phyloP scores from a whole-genome alignment of 441 rosid species.

The Pelargonium australe region DNA sequence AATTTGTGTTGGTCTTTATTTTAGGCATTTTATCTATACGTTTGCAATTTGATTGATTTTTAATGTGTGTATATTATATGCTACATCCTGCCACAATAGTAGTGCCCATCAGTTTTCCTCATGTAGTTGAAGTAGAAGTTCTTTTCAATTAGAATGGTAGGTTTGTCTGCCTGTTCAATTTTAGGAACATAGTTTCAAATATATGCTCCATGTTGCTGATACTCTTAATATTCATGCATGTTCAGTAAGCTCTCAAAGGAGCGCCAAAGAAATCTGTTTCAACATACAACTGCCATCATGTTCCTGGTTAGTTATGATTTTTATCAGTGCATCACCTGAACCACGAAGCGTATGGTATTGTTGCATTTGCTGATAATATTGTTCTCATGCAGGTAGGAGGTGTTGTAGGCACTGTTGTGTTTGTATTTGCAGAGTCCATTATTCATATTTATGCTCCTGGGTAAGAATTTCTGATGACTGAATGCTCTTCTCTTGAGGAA shows the following conservation, averaged over 20 bases:
- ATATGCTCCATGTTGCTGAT: conserved; percentile 3
- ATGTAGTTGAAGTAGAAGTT: too few relatives aligned
- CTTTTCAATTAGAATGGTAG: neutral
- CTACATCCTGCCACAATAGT: too few relatives aligned
- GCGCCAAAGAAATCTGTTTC: conserved; percentile 6
- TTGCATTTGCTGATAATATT: neutral
- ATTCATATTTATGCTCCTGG: conserved; percentile 8
- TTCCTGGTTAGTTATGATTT: neutral
- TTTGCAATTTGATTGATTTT: too few relatives aligned
- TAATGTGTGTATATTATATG: too few relatives aligned
- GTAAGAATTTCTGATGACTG: conserved; percentile 3
- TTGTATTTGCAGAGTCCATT: conserved; percentile 8
- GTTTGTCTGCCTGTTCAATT: neutral
- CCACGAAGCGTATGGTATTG: neutral
- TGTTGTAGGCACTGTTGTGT: conserved; percentile 3
- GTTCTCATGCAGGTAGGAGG: conserved; percentile 9
- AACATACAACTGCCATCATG: conserved; percentile 3
- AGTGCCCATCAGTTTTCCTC: too few relatives aligned
- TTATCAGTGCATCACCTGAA: neutral
- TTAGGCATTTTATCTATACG: too few relatives aligned
- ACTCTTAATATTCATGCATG: conserved; percentile 5
- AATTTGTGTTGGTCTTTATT: too few relatives aligned
- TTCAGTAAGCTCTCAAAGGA: conserved; percentile 4
- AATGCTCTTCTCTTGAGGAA: neutral
- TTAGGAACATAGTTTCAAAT: neutral